Evolutionary conservation across 2,329 filamentous ascomycete genomes (phyloP), one percentile per base, ranked within the genome.

Genomic region (Calonectria pseudoturangicola): DNA sequence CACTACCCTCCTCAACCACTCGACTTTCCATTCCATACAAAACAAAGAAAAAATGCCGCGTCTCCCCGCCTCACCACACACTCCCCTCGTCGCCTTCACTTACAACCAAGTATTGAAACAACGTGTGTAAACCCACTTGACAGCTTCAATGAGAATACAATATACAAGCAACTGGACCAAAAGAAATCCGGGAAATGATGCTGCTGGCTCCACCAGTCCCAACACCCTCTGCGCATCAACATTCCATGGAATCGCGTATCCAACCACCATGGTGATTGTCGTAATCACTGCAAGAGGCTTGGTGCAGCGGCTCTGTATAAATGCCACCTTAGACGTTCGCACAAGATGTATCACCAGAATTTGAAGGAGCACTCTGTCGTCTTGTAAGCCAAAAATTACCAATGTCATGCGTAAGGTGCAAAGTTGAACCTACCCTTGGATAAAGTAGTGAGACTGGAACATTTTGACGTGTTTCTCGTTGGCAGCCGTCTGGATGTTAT

Each of bases 401-500:
- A 10, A 3, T n/a, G 15, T 43, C 41, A n/a, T 21, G 3, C 30
- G 27, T 2, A 12, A 47, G 8, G 16, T 4, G 10, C 16, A 0
- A 12, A 1, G 5, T 15, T 28, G 18, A 63, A 47, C 48, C 21
- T 45, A 66, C 64, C 64, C 64, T 43, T 66, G 48, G 15, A 51
- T 10, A 66, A 66, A 66, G n/a, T 50, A 66, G 27, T 66, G 64
- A 10, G 64, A 41, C 36, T 66, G 64, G 21, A 66, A 66, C 64
- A 66, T 50, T 25, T 41, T 51, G 15, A 66, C 64, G 18, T 48
- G 33, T 2, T 66, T 9, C 15, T n/a, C 10, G 25, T 66, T 50
- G 15, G 25, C 13, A 13, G 48, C 16, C 4, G 64, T 28, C 25
- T 66, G 21, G 3, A 66, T 25, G 12, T 21, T 48, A 7, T 66